Base-by-base conservation (phyloP, 2,329 filamentous ascomycete species). In the Cladophialophora immunda region DNA sequence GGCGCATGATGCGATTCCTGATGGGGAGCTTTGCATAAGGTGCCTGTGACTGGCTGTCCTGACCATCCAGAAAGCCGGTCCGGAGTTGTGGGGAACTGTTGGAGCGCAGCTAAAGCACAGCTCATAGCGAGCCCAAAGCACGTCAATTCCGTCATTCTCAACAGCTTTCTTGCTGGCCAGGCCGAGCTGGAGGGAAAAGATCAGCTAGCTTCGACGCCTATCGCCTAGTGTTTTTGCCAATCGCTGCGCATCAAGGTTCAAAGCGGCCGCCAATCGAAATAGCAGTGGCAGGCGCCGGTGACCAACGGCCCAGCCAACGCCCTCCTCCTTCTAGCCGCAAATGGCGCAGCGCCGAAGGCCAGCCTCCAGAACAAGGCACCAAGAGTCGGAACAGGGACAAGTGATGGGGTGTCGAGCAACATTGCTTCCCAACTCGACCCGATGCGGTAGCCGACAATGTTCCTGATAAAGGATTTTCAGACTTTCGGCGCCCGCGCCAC, bases 1-100 rank as follows among this genome's bases (percentile, higher is more conserved):
- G 45, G 45, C 45, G 45, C 45, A 50, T 50, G 45, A 50, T 50
- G 45, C 25, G 45, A 50, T 50, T 25, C 45, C 45, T 25, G 2
- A 4, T 8, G 1, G 17, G 5, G n/a, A 41, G n/a, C 38, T 6
- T 7, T 4, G 38, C 4, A 11, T 41, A 7, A 8, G 13, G 17
- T 2, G 38, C 15, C 7, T 11, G 38, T 41, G 38, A 19, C 38
- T 19, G 8, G 38, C 45, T 13, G 8, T 50, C 4, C 45, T 13
- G n/a, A 15, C 41, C n/a, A 50, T 11, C 19, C 19, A 25, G 19
- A 22, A 25, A 25, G 19, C 19, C 45, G 2, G 19, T 50, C 19
- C 45, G 45, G 19, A 50, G 3, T 25, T 11, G 45, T 50, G 45
- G 11, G 45, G 45, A 50, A 50, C 6, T 25, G 3, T 25, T 50